Evolutionary conservation across 192 early-diverging fungal species (phyloP), one percentile per base, ranked within the genome.

Genomic region (Lobosporangium transversale): DNA sequence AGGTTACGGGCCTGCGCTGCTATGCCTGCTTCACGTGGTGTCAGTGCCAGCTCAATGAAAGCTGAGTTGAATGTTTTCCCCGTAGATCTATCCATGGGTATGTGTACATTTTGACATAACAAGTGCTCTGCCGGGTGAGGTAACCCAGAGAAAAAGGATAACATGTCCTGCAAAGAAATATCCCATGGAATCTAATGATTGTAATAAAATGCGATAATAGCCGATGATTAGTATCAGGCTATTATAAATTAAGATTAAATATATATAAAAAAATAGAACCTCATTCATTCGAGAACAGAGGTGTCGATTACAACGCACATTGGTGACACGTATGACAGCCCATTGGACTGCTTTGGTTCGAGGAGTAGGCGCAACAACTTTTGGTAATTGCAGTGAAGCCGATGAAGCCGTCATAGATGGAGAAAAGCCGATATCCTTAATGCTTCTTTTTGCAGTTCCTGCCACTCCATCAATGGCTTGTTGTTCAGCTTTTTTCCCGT

Each of bases 41-140:
- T 86, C 7, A 82, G 54, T 0, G 73, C 57, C 32, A 93, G 82
- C 62, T 92, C 91, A 31, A 92, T 66, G 76, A 85, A 93, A 2
- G 84, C 85, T 55, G 90, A 88, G 40, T 87, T 86, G 51, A 85
- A 81, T 0, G 89, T 93, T 59, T 92, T 92, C 12, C 92, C 92
- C n/a, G 90, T 88, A 3, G 80, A 66, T 37, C 89, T 49, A 44
- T 74, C 71, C 65, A 75, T 71, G 44, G 81, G 78, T 56, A 88
- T 83, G 58, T 88, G 87, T 30, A 88, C 80, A 42, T 82, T 65
- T 57, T 86, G 87, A 10, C 76, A 58, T 43, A 84, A 78, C 20
- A 78, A 32, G 12, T 82, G 78, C 27, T 63, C 53, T 21, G 76
- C 61, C 6, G 87, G 85, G 20, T 78, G 53, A 26, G 80, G 80